Conservation (phyloP, 1,284 basidiomycete genomes). For the Sphaerobolus stellatus region DNA sequence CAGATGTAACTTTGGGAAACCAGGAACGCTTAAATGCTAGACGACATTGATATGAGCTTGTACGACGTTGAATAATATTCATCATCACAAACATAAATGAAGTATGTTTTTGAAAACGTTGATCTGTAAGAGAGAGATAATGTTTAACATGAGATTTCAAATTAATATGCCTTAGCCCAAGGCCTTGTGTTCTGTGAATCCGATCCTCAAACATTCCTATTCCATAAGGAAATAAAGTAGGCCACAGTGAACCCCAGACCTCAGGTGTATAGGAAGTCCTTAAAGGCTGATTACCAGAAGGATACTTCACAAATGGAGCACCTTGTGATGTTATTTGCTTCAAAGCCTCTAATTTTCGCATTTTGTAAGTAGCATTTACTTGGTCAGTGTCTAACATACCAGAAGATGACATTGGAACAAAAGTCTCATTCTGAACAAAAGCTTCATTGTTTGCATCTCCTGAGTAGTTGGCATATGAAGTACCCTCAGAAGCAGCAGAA, state of each 20-base stretch:
- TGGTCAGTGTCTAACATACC: constrained; percentile 6
- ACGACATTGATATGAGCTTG: neutral
- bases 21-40: neutral
- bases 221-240: constrained; percentile 9
- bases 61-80: constrained; percentile 7
- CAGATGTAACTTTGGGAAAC: neutral
- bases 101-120: constrained; percentile 8
- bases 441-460: neutral
- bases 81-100: constrained; percentile 8
- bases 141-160: constrained; percentile 9
- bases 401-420: neutral
- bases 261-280: neutral
- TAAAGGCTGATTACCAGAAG: neutral
- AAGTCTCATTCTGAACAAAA: neutral
- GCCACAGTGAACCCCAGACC: constrained; percentile 1
- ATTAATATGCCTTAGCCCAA: neutral
- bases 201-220: constrained; percentile 6
- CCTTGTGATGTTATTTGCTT: neutral
- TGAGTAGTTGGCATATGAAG: neutral
- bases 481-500: neutral
- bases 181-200: neutral
- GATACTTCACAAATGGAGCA: constrained; percentile 6
- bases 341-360: neutral
- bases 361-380: constrained; percentile 1
- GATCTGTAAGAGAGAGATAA: constrained; percentile 2